Evolutionary conservation across 495 filamentous ascomycete species (phyloP).

Genomic region (Terfezia claveryi): DNA sequence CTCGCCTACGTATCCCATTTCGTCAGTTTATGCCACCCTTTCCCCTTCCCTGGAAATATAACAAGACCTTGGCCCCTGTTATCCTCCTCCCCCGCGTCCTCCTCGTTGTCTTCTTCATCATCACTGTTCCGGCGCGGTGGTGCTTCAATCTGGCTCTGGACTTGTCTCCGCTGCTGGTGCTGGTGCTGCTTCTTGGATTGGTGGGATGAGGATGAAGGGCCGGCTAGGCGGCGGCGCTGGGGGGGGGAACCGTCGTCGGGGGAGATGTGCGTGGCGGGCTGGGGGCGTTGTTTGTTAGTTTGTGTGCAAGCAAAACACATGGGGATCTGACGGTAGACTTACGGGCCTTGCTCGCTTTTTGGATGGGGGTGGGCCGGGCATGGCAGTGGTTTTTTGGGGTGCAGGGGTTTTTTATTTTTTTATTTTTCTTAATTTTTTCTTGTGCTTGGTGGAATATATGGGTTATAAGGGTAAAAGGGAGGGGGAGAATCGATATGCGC

Average conservation of each 20-base stretch:
- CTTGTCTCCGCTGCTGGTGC: background rate
- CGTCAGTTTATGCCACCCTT: background rate
- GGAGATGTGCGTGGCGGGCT: too few relatives aligned
- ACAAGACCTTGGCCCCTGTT: background rate
- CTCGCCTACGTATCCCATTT: slow-evolving; percentile 2
- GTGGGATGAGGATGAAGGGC: background rate
- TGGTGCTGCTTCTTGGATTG: background rate
- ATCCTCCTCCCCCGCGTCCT: background rate
- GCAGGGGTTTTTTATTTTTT: too few relatives aligned
- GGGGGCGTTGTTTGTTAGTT: too few relatives aligned
- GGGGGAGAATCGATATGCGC: too few relatives aligned
- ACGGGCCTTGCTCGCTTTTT: too few relatives aligned
- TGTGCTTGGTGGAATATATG: too few relatives aligned
- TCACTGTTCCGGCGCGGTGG: background rate
- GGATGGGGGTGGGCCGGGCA: too few relatives aligned
- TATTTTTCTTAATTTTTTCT: too few relatives aligned
- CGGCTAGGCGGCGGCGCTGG: background rate
- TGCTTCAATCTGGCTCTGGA: background rate
- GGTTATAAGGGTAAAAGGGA: too few relatives aligned
- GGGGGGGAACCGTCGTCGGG: background rate
- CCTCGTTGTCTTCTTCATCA: background rate
- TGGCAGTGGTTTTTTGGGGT: too few relatives aligned
- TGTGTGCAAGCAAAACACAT: too few relatives aligned
- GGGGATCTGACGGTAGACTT: too few relatives aligned
- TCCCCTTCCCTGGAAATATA: background rate